These are phyloP conservation scores for Botryotinia narcissicola DNA, from an alignment of 2,329 filamentous ascomycete genomes.

Conservation along the genomic window DNA sequence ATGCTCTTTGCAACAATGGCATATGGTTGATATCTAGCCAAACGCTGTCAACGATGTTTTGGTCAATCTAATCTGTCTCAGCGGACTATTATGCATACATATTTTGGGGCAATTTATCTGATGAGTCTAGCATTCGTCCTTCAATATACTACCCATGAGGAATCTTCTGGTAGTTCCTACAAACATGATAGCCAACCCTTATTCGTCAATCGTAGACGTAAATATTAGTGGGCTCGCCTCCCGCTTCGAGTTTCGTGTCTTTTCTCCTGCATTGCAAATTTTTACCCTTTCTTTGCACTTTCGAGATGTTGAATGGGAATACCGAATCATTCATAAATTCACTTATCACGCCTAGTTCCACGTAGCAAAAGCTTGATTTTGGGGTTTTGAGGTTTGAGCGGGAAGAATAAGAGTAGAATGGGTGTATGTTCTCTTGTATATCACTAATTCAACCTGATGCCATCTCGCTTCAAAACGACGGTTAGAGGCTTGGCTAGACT, in stretches of 20 bases:
- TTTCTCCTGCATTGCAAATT: background rate
- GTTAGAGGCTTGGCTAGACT: background rate
- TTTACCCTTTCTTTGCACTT: background rate
- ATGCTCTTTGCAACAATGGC: background rate
- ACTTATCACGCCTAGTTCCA: background rate
- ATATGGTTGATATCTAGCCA: background rate
- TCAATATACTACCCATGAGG: background rate
- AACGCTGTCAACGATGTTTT: background rate
- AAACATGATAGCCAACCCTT: background rate
- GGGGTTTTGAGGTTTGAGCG: background rate
- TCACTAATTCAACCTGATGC: background rate
- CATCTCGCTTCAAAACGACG: background rate
- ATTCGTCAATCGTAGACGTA: background rate
- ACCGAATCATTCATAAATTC: background rate
- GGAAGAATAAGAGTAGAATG: background rate
- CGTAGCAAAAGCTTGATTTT: background rate
- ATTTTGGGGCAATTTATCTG: background rate
- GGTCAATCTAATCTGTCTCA: background rate
- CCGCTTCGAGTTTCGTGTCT: background rate
- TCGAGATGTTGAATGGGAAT: background rate
- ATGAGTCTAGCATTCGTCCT: background rate
- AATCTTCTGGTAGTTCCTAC: background rate
- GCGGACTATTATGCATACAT: background rate
- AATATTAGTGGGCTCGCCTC: background rate
- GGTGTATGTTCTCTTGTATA: background rate